phyloP scores from a whole-genome alignment of 129 eudicot genomes.

The Centella asiatica region DNA sequence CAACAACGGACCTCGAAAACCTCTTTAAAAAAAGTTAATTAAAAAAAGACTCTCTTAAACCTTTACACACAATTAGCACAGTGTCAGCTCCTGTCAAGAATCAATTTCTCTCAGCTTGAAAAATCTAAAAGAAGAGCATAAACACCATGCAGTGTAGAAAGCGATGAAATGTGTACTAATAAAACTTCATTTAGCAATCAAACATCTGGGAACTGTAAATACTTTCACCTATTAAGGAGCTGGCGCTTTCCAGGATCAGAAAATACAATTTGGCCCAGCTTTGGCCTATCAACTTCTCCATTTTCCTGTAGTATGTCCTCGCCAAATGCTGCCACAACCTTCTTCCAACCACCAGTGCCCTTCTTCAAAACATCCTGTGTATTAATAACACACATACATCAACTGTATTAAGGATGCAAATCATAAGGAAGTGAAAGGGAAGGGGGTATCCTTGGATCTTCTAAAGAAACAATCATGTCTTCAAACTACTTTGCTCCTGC shows the following conservation, averaged over 20 bases:
- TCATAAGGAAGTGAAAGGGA: neutral
- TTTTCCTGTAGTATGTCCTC: conserved; percentile 62
- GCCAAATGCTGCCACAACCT: conserved; percentile 87
- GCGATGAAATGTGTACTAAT: neutral
- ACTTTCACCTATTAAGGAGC: conserved; percentile 72
- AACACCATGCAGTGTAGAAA: too few species aligned
- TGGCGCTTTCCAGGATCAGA: conserved; percentile 23
- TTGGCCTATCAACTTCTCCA: conserved; percentile 90
- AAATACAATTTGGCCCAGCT: conserved; percentile 56
- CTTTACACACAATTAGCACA: too few species aligned
- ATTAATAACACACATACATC: conserved; percentile 1
- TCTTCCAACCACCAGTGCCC: conserved; percentile 85
- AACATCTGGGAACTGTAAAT: neutral
- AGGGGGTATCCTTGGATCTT: neutral
- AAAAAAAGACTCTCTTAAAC: neutral
- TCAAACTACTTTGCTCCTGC: neutral
- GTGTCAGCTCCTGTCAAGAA: too few species aligned
- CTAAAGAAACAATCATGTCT: neutral
- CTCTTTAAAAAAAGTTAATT: neutral
- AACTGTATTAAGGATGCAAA: neutral
- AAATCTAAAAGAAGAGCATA: too few species aligned
- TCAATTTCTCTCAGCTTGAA: too few species aligned
- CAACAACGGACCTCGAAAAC: neutral
- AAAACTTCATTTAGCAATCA: neutral
- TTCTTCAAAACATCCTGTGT: conserved; percentile 79